Base-by-base conservation (phyloP, 1,139 yeast species). In the Candida mesenterica region DNA sequence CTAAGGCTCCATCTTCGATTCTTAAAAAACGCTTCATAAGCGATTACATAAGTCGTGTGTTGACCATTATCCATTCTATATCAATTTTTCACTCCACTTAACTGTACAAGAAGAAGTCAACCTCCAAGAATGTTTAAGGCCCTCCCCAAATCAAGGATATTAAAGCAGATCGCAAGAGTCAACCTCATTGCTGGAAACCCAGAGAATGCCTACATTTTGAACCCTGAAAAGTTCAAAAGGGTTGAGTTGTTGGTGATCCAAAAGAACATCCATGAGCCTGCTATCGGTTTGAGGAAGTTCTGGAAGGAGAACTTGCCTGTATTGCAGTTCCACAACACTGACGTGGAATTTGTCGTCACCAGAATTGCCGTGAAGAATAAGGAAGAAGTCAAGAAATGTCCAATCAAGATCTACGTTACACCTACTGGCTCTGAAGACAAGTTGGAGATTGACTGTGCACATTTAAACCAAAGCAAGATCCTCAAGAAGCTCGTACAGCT, bases 311-410 rank as follows among this genome's bases (percentile, higher is more conserved):
- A 79, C 58, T 66, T 88, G 40, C 95, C 95, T 15, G 79, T 88
- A 10, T 68, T 89, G 41, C 83, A 80, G 55, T 89, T 85, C 60
- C 90, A 87, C 63, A 89, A 89, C 59, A 92, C 92, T 20, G 65
- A 68, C 28, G 55, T 85, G 23, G 73, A 77, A 24, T 79, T 87
- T 40, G 69, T 76, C 19, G 83, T 88, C 30, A 64, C 72, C 18
- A 68, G 86, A 46, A 68, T 82, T 30, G 61, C 63, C 23, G 71
- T 77, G 37, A 59, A 57, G 18, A 62, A 60, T 32, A 64, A 61
- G 39, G 54, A 52, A 33, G 62, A 68, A 24, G 71, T 70, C 24
- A 66, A 62, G 30, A 57, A 63, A 32, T 68, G 76, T 41, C 85
- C 85, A 1, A 70, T 77, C 15, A 60, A 56, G 38, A 51, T 70